These are phyloP conservation scores for Heimioporus sp. DNA, from an alignment of 768 basidiomycete genomes.

Conservation along the genomic window DNA sequence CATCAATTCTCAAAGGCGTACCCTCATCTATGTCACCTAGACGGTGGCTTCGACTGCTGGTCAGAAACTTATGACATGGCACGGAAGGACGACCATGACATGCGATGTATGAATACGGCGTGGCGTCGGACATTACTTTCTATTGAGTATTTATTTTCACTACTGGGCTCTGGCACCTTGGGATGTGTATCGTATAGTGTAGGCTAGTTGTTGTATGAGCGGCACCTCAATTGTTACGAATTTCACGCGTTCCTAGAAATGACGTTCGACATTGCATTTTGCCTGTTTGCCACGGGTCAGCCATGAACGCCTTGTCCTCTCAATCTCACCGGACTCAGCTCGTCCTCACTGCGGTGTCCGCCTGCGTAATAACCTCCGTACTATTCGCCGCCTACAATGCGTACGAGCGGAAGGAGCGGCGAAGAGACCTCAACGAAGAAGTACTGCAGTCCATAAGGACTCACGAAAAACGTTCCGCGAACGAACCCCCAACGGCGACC, in stretches of 20 bases:
- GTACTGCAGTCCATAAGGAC: conserved; percentile 49
- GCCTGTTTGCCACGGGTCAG: not conserved
- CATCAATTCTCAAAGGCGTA: conserved; percentile 45
- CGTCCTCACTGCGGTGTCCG: conserved; percentile 58
- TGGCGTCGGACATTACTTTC: conserved; percentile 17
- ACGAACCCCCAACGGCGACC: not conserved
- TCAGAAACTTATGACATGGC: not conserved
- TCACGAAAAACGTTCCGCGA: conserved; percentile 1
- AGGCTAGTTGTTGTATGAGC: not conserved
- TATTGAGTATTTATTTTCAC: conserved; percentile 27
- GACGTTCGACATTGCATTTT: not conserved
- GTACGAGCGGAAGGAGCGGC: conserved; percentile 44
- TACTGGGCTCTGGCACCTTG: conserved; percentile 9
- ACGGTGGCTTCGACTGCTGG: not conserved
- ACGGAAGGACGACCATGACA: conserved; percentile 1
- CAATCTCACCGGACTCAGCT: conserved; percentile 65
- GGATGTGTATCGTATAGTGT: conserved; percentile 2
- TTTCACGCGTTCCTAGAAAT: not conserved
- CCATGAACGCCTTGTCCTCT: conserved; percentile 22
- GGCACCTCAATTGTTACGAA: not conserved
- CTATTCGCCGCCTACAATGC: conserved; percentile 57
- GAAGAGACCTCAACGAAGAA: conserved; percentile 57
- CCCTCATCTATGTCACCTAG: conserved; percentile 40
- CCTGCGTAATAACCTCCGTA: conserved; percentile 60
- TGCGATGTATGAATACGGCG: conserved; percentile 21